phyloP scores from a whole-genome alignment of 768 basidiomycete species.

The Phylloporus scabripes region DNA sequence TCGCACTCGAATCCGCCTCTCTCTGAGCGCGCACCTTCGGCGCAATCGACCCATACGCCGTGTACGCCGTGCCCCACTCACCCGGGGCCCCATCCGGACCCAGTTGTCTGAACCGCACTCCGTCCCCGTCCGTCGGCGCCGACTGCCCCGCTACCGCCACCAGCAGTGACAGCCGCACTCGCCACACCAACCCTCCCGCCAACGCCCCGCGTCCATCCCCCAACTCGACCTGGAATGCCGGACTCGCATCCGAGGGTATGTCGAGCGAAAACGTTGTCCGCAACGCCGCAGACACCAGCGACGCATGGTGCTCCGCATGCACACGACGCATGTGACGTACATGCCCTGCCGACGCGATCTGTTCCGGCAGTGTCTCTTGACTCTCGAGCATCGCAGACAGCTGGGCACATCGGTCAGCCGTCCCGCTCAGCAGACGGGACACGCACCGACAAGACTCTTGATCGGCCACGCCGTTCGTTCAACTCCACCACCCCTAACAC shows the following conservation, averaged over 20 bases:
- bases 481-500: slow-evolving; percentile 84
- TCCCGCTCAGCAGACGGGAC: neutral
- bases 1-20: slow-evolving; percentile 3
- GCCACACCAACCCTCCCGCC: slow-evolving; percentile 84
- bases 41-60: slow-evolving; percentile 50
- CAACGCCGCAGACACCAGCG: slow-evolving; percentile 63
- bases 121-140: slow-evolving; percentile 43
- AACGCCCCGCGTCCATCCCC: slow-evolving; percentile 29
- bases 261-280: slow-evolving; percentile 86
- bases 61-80: slow-evolving; percentile 70
- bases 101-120: slow-evolving; percentile 49
- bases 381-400: slow-evolving; percentile 86
- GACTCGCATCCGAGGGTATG: slow-evolving; percentile 88
- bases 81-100: slow-evolving; percentile 54
- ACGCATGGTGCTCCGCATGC: slow-evolving; percentile 82
- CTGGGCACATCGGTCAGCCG: slow-evolving; percentile 35
- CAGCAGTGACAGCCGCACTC: slow-evolving; percentile 78
- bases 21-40: slow-evolving; percentile 46
- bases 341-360: slow-evolving; percentile 44
- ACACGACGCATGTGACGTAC: slow-evolving; percentile 59
- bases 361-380: slow-evolving; percentile 73
- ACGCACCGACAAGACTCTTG: slow-evolving; percentile 79
- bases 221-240: slow-evolving; percentile 70
- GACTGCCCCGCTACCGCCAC: slow-evolving; percentile 60
- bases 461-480: slow-evolving; percentile 63